phyloP scores from a whole-genome alignment of 345 rosid genomes.

The Eucalyptus tenuipes region DNA sequence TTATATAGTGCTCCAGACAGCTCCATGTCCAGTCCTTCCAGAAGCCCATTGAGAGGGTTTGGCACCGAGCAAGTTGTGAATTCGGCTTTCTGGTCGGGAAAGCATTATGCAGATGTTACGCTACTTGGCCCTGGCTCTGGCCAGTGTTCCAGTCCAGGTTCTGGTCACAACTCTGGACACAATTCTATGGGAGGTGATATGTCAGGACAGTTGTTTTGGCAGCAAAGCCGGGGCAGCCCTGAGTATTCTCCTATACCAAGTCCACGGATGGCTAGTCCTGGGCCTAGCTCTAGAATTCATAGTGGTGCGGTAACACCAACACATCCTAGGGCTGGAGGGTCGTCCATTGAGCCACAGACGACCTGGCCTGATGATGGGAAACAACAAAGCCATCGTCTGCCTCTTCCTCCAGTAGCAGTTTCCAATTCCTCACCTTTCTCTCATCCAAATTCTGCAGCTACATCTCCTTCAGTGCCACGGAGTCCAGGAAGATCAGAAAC shows the following conservation, averaged over 20 bases:
- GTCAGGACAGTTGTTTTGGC: slow-evolving; percentile 88
- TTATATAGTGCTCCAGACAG: slow-evolving; percentile 86
- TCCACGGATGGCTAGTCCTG: slow-evolving; percentile 96
- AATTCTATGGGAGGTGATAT: slow-evolving; percentile 93
- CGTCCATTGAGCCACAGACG: slow-evolving; percentile 50
- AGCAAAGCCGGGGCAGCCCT: slow-evolving; percentile 87
- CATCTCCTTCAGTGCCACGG: slow-evolving; percentile 92
- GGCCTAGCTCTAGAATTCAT: slow-evolving; percentile 92
- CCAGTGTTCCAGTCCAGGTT: slow-evolving; percentile 96
- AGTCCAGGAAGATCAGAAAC: slow-evolving; percentile 90
- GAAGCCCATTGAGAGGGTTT: slow-evolving; percentile 83
- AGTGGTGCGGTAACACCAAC: slow-evolving; percentile 98
- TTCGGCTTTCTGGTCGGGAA: slow-evolving; percentile 61
- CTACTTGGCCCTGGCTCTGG: slow-evolving; percentile 90
- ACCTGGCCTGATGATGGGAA: slow-evolving; percentile 73
- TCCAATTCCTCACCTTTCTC: slow-evolving; percentile 74
- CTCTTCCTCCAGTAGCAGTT: slow-evolving; percentile 75
- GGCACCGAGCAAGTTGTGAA: slow-evolving; percentile 56
- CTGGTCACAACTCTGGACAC: slow-evolving; percentile 93
- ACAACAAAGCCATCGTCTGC: slow-evolving; percentile 75
- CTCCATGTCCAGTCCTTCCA: slow-evolving; percentile 95
- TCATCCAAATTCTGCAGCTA: slow-evolving; percentile 74
- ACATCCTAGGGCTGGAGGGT: slow-evolving; percentile 86
- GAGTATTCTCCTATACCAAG: slow-evolving; percentile 95
- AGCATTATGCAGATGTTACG: slow-evolving; percentile 61